These are phyloP conservation scores for Schizosaccharomyces osmophilus DNA, from an alignment of 805 yeast genomes.

Conservation along the genomic window DNA sequence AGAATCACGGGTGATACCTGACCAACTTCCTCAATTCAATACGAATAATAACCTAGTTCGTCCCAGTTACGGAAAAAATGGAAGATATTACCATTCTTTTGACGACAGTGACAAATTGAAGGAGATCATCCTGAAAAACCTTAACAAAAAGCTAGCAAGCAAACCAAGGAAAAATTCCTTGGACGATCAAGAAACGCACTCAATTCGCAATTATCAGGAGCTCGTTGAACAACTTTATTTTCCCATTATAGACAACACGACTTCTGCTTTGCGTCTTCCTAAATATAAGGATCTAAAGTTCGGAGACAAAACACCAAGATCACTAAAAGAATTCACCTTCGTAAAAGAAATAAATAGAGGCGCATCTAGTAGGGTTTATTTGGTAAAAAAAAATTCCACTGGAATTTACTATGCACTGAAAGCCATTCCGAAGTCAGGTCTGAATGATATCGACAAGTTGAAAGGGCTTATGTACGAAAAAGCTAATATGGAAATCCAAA, in stretches of 20 bases:
- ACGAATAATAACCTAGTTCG: too few relatives aligned
- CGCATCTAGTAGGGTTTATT: constrained; percentile 94
- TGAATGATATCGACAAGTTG: constrained; percentile 77
- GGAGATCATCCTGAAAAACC: too few relatives aligned
- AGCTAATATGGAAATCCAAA: constrained; percentile 71
- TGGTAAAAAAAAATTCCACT: constrained; percentile 82
- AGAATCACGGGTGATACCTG: too few relatives aligned
- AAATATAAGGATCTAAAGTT: background rate
- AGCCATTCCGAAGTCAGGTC: constrained; percentile 62
- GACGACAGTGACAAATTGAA: too few relatives aligned
- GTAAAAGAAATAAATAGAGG: constrained; percentile 98
- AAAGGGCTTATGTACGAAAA: constrained; percentile 88
- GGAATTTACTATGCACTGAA: constrained; percentile 86
- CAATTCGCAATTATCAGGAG: background rate
- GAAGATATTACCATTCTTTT: too few relatives aligned
- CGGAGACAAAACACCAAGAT: background rate
- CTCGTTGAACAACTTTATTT: background rate
- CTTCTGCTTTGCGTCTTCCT: background rate
- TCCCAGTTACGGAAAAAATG: too few relatives aligned
- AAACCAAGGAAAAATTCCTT: too few relatives aligned
- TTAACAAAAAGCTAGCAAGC: too few relatives aligned
- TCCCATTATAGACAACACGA: background rate
- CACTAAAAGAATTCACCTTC: constrained; percentile 63
- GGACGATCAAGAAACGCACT: background rate
- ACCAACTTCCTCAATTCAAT: too few relatives aligned